These are phyloP conservation scores for Populus trichocarpa DNA, from an alignment of 441 rosid species.

Conservation along the genomic window DNA sequence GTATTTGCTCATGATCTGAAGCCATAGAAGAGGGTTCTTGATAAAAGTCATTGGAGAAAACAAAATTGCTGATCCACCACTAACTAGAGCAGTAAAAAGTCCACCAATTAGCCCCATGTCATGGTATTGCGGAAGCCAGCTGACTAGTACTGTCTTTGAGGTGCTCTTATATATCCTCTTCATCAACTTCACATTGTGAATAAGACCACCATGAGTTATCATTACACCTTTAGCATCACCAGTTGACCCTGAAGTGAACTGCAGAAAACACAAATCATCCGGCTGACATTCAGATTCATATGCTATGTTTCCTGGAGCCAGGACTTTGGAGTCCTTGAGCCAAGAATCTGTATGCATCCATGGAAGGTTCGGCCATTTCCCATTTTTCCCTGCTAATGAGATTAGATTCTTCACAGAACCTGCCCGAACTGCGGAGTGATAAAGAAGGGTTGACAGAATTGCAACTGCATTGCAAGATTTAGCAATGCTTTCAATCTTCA, in stretches of 20 bases:
- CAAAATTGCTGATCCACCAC: too few relatives aligned
- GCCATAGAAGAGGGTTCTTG: slow-evolving; percentile 58
- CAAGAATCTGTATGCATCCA: slow-evolving; percentile 73
- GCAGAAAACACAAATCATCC: slow-evolving; percentile 58
- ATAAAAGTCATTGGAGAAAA: too few relatives aligned
- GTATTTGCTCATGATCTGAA: slow-evolving; percentile 54
- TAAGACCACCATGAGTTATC: slow-evolving; percentile 64
- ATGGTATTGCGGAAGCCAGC: slow-evolving; percentile 42
- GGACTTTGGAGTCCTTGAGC: slow-evolving; percentile 41
- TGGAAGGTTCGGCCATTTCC: slow-evolving; percentile 65
- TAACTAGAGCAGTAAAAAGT: too few relatives aligned
- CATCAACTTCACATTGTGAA: slow-evolving; percentile 72
- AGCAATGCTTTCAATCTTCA: slow-evolving; percentile 65
- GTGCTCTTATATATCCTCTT: slow-evolving; percentile 50
- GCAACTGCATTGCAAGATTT: slow-evolving; percentile 56
- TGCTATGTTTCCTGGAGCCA: slow-evolving; percentile 8
- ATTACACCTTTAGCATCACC: slow-evolving; percentile 79
- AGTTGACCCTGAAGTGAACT: slow-evolving; percentile 74
- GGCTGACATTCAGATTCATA: slow-evolving; percentile 34
- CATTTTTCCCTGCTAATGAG: slow-evolving; percentile 37
- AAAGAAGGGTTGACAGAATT: slow-evolving; percentile 51
- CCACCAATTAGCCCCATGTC: too few relatives aligned
- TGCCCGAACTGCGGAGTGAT: slow-evolving; percentile 62
- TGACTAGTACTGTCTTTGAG: slow-evolving; percentile 55
- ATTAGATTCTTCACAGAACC: slow-evolving; percentile 55